Evolutionary conservation across 2,329 filamentous ascomycete species (phyloP), one percentile per base, ranked within the genome.

Genomic region (Verticillium klebahnii): DNA sequence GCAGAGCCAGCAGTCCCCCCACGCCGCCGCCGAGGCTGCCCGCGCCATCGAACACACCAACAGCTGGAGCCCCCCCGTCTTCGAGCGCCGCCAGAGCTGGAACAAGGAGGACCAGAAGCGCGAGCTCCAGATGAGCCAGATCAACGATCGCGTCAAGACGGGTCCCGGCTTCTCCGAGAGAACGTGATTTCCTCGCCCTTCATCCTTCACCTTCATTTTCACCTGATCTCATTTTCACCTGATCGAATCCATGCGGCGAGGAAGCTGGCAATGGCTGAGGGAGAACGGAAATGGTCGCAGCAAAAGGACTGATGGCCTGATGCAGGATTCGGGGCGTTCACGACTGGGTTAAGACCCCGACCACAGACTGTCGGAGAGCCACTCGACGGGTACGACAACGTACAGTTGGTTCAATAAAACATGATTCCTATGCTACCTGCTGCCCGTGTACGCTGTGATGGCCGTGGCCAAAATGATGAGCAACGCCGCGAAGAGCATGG

Each of bases 71-170:
- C 83, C 83, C 8, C 45, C 45, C 2, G 67, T 69, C 19, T 66
- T 78, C 60, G 72, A 77, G 66, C 76, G 79, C 11, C 78, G 81
- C 56, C 80, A 81, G 69, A 84, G 82, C 72, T 86, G 80, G 76
- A 79, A 75, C 68, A 74, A 75, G 39, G 80, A 87, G 71, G 83
- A 85, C 69, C 77, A 78, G 70, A 84, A 84, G 71, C 82, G 78
- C 64, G 73, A 73, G 60, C 67, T 82, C 72, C 81, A 84, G 67
- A 80, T 83, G 80, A 73, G 71, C 56, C 73, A 69, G 61, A 73
- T 80, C 34, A 54, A 54, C 29, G 71, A 69, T 2, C 69, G 68
- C 37, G 73, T 74, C 61, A 68, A 73, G 68, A 70, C 72, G 1
- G 74, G 73, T 2, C 73, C 75, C 8, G 79, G 80, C 0, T 82